Conservation (phyloP, 2,329 filamentous ascomycete species). For the Epichloe amarillans region DNA sequence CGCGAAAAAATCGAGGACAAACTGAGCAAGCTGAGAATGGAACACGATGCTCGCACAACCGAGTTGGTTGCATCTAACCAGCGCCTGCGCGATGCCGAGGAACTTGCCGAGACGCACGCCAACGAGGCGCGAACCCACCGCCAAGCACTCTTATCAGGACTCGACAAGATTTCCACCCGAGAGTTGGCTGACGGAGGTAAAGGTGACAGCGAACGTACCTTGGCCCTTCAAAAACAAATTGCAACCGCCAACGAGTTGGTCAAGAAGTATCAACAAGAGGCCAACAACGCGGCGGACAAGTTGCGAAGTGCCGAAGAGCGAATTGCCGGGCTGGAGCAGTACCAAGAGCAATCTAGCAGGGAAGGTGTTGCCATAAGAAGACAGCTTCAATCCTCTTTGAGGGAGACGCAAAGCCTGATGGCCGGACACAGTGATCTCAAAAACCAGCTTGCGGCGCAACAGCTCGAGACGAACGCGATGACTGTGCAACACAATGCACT, state of each 20-base stretch:
- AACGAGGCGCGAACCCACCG: conserved; percentile 79
- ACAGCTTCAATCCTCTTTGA: conserved; percentile 73
- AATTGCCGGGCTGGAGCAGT: conserved; percentile 89
- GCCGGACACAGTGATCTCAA: conserved; percentile 71
- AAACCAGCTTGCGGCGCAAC: conserved; percentile 69
- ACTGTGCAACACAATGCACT: conserved; percentile 84
- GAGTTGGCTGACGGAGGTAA: conserved; percentile 34
- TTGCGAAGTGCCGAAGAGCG: conserved; percentile 87
- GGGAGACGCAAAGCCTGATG: conserved; percentile 71
- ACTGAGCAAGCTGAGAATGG: conserved; percentile 60
- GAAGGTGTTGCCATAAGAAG: conserved; percentile 83
- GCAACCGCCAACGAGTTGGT: conserved; percentile 66
- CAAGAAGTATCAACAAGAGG: conserved; percentile 78
- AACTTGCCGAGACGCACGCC: conserved; percentile 75
- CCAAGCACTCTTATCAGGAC: conserved; percentile 65
- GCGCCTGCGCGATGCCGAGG: conserved; percentile 72
- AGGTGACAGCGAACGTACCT: conserved; percentile 50
- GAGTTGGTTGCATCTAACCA: conserved; percentile 66
- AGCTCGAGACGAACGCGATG: conserved; percentile 88
- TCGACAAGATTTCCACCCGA: conserved; percentile 57
- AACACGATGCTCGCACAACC: conserved; percentile 66
- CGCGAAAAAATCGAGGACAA: conserved; percentile 66
- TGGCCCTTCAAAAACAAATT: conserved; percentile 67
- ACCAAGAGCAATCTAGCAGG: conserved; percentile 91
- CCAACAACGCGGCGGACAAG: conserved; percentile 75